Conservation (phyloP, 2,329 filamentous ascomycete genomes). For the Cordyceps militaris region DNA sequence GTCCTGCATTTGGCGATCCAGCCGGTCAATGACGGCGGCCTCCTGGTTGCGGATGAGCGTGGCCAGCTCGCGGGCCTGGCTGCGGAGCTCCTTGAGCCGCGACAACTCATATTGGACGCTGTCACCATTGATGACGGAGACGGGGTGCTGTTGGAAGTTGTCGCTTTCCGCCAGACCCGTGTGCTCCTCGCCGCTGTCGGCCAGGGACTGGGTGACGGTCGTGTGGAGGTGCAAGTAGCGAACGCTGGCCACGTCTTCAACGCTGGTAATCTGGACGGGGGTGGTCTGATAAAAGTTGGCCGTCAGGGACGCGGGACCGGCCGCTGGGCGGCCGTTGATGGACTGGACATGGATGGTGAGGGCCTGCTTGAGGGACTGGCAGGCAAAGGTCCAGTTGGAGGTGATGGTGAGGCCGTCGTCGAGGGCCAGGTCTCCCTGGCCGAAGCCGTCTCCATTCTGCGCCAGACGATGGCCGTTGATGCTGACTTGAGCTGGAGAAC, state of each 20-base stretch:
- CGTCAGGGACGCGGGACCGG: slow-evolving; percentile 32
- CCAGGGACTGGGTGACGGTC: slow-evolving; percentile 7
- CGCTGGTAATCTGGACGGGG: slow-evolving; percentile 34
- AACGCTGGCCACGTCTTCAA: slow-evolving; percentile 34
- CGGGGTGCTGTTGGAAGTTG: no score
- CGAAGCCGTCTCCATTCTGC: slow-evolving; percentile 32
- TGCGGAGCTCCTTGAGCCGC: slow-evolving; percentile 37
- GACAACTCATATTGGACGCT: slow-evolving; percentile 35
- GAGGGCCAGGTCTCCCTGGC: slow-evolving; percentile 35
- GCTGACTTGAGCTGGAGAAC: slow-evolving; percentile 39
- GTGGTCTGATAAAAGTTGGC: slow-evolving; percentile 40
- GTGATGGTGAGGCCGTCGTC: slow-evolving; percentile 31
- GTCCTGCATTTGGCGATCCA: slow-evolving; percentile 13
- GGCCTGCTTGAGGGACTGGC: slow-evolving; percentile 36
- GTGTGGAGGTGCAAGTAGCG: slow-evolving; percentile 18
- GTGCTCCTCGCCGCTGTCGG: slow-evolving; percentile 15
- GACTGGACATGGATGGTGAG: slow-evolving; percentile 37
- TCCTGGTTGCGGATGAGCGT: slow-evolving; percentile 37
- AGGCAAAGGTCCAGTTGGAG: slow-evolving; percentile 42
- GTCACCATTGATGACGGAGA: slow-evolving; percentile 16
- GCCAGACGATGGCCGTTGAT: slow-evolving; percentile 38
- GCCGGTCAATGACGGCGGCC: slow-evolving; percentile 29
- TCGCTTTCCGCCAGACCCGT: background rate
- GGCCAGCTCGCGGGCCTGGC: slow-evolving; percentile 35
- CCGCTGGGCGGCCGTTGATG: slow-evolving; percentile 33